Base-by-base conservation (phyloP, 2,329 filamentous ascomycete species). In the Didymella exigua region DNA sequence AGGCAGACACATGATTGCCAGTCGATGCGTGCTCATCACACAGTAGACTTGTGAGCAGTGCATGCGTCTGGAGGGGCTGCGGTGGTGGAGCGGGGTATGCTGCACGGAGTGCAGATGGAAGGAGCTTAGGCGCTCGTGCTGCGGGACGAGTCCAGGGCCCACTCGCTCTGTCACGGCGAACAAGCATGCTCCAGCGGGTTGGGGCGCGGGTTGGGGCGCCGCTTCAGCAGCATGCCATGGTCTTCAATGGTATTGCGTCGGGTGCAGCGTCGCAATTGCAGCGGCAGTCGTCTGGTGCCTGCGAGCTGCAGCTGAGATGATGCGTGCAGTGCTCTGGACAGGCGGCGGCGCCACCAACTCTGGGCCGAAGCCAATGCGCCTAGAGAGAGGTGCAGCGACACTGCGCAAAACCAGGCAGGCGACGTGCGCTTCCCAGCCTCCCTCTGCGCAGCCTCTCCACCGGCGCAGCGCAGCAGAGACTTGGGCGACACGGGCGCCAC, bases 371-470 rank as follows among this genome's bases (percentile, higher is more conserved):
- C 33, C 49, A 41, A 52, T 50, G 54, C 44, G 56, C 56, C 52
- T 33, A 52, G 44, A 36, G 44, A 44, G 31, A 46, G 52, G 53
- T 56, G 56, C 55, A 48, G 47, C 34, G 33, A 6, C 19, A 50
- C 23, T 45, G 45, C 40, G 62, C 36, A 38, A 38, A 13, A 10
- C 58, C 61, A 64, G 59, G 63, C 59, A 59, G 64, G 60, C 61
- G 59, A 49, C 56, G 53, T 63, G 55, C 48, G 51, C 49, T 43
- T 46, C 59, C 61, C 56, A 61, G 47, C 60, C 58, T 55, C 59
- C 61, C 26, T 19, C 43, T 37, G 33, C 44, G 29, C 44, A 30
- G 14, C 30, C 30, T 23, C 5, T 37, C 30, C 44, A 18, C 37
- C 31, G 44, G 56, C 44, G 42, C 18, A 48, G 51, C 59, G 55